Base-by-base conservation (phyloP, 495 filamentous ascomycete species). In the Eremomyces bilateralis region DNA sequence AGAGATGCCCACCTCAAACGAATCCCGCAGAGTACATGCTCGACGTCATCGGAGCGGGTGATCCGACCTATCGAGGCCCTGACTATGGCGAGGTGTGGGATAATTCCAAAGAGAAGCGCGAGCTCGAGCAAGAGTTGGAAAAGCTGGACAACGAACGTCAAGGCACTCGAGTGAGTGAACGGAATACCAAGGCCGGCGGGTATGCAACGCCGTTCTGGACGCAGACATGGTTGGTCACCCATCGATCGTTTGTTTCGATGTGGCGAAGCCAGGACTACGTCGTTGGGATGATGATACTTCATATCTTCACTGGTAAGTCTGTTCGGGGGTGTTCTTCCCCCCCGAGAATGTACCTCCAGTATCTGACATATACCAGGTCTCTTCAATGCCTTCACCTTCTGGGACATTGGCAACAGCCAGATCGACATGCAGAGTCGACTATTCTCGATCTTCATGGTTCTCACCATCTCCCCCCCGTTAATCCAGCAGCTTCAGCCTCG, bases 21-120 rank as follows among this genome's bases (percentile, higher is more conserved):
- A 78, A 78, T 43, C 72, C 71, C 0, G 72, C 72, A 21, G 72
- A 76, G 54, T 74, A 74, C 36, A 75, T 76, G 66, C 62, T 77
- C 10, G 70, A 75, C 41, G 62, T 63, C 11, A 73, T 74, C 15
- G 72, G 72, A 29, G 67, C 67, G 19, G 70, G 70, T 20, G 60
- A 75, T 45, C 69, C 70, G 0, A 60, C 67, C 28, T 69, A 72
- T 35, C 60, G 66, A 31, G 68, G 64, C 2, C 56, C 69, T 37
- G 67, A 75, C 41, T 74, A 68, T 67, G 61, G 51, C 3, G 64
- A 73, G 29, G 59, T 71, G 2, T 75, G 70, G 70, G 52, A 47
- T 13, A 53, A 53, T 8, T 68, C 63, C 0, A 29, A 48, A 0
- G 59, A 71, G 41, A 43, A 46, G 13, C 34, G 44, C 21, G 43